Evolutionary conservation across 345 rosid species (phyloP).

Genomic region (Rubroshorea leprosula): DNA sequence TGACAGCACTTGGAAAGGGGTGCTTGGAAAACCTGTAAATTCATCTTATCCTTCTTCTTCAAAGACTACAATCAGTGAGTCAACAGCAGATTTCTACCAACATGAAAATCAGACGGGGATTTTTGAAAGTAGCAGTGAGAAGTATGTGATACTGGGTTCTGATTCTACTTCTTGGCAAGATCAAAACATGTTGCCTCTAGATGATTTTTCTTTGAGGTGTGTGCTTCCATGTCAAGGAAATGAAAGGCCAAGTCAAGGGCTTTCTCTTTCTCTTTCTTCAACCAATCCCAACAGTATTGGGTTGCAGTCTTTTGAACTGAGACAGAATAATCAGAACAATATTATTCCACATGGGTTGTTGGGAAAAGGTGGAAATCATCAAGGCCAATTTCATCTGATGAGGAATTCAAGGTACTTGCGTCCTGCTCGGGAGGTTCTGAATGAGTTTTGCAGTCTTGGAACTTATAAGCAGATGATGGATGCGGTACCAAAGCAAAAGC

Average conservation of each 20-base stretch:
- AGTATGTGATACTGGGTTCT: constrained; percentile 46
- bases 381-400: constrained; percentile 42
- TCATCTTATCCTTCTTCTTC: constrained; percentile 39
- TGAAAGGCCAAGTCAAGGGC: constrained; percentile 95
- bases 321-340: constrained; percentile 38
- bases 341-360: constrained; percentile 33
- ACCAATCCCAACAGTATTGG: constrained; percentile 73
- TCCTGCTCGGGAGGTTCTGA: constrained; percentile 77
- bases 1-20: too few species aligned
- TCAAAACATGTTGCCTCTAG: constrained; percentile 33
- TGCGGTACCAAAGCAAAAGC: constrained; percentile 31
- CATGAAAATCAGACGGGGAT: too few species aligned
- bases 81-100: constrained; percentile 41
- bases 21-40: constrained; percentile 31
- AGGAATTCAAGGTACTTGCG: constrained; percentile 60
- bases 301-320: constrained; percentile 69
- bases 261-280: constrained; percentile 90
- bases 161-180: constrained; percentile 42
- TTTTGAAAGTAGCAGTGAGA: constrained; percentile 22
- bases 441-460: constrained; percentile 89
- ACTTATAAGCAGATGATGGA: constrained; percentile 51
- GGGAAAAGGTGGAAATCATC: constrained; percentile 32
- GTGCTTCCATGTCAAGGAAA: constrained; percentile 74
- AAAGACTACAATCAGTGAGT: constrained; percentile 27
- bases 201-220: constrained; percentile 60